Evolutionary conservation across 345 rosid genomes (phyloP).

Genomic region (thale cress (Arabidopsis thaliana)): DNA sequence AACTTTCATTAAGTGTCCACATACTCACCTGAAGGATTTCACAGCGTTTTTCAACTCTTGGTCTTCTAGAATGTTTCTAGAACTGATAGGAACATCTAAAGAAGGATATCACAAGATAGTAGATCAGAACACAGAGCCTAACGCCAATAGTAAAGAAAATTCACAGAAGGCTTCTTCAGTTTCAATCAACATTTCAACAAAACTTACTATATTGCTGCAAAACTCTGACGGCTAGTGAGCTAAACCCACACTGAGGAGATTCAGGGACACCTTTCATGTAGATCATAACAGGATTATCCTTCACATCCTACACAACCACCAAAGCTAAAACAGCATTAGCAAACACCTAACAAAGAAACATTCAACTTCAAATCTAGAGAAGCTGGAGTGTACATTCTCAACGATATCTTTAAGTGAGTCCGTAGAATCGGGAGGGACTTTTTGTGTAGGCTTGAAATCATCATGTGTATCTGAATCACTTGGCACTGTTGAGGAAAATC

Average conservation of each 20-base stretch:
- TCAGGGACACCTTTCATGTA: conserved; percentile 98
- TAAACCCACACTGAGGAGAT: conserved; percentile 92
- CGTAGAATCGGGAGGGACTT: conserved; percentile 53
- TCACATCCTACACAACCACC: conserved; percentile 70
- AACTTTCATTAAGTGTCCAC: neutral
- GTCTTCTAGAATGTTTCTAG: conserved; percentile 92
- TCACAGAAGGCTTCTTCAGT: conserved; percentile 2
- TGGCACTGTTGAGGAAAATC: conserved; percentile 59
- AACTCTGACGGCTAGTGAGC: conserved; percentile 90
- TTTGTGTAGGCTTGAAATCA: conserved; percentile 74
- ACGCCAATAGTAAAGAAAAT: neutral
- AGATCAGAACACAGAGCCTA: neutral
- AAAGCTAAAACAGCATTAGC: conserved; percentile 30
- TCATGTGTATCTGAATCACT: conserved; percentile 84
- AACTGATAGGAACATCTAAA: conserved; percentile 76
- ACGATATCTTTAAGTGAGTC: conserved; percentile 68
- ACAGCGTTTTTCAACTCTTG: conserved; percentile 86
- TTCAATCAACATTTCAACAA: neutral
- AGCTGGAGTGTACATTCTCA: conserved; percentile 58
- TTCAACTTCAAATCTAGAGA: neutral
- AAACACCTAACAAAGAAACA: neutral
- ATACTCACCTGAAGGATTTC: conserved; percentile 74
- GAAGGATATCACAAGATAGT: conserved; percentile 1
- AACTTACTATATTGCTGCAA: conserved; percentile 78
- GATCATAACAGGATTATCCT: conserved; percentile 87